These are phyloP conservation scores for Elymus sibiricus DNA, from an alignment of 176 grass and related monocot species.

Conservation along the genomic window DNA sequence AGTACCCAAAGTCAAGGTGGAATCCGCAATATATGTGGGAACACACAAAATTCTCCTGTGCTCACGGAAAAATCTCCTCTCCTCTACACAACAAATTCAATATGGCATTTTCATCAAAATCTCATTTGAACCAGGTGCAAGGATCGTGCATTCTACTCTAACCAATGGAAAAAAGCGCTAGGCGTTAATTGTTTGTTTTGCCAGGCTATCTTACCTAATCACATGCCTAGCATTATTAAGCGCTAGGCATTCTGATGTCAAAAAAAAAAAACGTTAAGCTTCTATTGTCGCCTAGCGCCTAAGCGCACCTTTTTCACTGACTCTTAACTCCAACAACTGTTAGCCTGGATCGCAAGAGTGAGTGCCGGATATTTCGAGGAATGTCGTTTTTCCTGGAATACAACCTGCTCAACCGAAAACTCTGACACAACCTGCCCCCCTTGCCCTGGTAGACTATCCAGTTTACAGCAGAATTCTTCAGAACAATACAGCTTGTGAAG, in stretches of 20 bases:
- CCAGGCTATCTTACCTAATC: no score
- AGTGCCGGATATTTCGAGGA: background rate
- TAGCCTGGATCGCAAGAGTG: background rate
- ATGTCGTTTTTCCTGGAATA: background rate
- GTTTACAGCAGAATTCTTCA: background rate
- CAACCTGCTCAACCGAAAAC: background rate
- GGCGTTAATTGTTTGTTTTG: no score
- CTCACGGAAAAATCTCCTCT: background rate
- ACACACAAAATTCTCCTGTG: background rate
- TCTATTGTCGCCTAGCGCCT: no score
- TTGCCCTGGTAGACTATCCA: no score
- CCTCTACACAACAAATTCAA: background rate
- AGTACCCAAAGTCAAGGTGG: background rate
- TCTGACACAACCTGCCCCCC: background rate
- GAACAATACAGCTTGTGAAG: background rate
- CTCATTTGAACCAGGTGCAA: background rate
- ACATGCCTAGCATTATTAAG: no score
- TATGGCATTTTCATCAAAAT: background rate
- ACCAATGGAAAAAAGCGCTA: background rate
- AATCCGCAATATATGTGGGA: background rate
- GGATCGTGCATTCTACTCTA: background rate
- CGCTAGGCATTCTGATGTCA: no score
- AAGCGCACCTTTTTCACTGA: no score
- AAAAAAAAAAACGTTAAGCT: no score
- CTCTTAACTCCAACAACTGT: background rate